Evolutionary conservation across 345 rosid genomes (phyloP).

Genomic region (Erodium maritimum): DNA sequence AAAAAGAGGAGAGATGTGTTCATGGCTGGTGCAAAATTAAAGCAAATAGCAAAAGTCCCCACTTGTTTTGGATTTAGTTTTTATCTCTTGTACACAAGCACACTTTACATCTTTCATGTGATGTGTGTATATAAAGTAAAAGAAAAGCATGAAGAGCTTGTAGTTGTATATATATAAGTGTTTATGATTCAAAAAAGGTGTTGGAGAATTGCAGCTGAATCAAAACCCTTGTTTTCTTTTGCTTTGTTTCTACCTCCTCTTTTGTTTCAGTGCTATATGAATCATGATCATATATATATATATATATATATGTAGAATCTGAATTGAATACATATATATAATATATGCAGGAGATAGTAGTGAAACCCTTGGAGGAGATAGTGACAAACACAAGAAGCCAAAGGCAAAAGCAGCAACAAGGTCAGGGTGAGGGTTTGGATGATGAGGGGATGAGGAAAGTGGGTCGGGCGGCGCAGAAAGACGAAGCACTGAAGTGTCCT

Average conservation of each 20-base stretch:
- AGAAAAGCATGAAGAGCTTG: background rate
- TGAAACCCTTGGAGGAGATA: slow-evolving; percentile 82
- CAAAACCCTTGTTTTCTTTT: slow-evolving; percentile 20
- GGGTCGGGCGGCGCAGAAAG: slow-evolving; percentile 64
- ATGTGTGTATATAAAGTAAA: too few species aligned
- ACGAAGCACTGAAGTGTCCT: slow-evolving; percentile 77
- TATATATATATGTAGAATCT: background rate
- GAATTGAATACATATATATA: too few species aligned
- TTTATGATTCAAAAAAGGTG: background rate
- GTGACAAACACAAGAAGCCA: slow-evolving; percentile 38
- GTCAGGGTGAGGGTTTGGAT: slow-evolving; percentile 26
- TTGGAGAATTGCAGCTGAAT: slow-evolving; percentile 19
- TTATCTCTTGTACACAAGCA: slow-evolving; percentile 18
- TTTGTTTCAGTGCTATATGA: slow-evolving; percentile 6
- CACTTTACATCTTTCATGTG: background rate
- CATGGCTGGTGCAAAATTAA: slow-evolving; percentile 8
- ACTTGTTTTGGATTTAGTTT: slow-evolving; percentile 26
- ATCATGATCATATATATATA: too few species aligned
- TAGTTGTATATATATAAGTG: too few species aligned
- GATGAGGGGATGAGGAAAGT: slow-evolving; percentile 45
- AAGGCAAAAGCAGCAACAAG: slow-evolving; percentile 26
- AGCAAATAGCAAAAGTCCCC: slow-evolving; percentile 17
- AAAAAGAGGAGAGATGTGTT: too few species aligned
- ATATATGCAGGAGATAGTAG: slow-evolving; percentile 55
- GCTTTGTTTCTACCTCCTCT: slow-evolving; percentile 16